A percentile compares a stretch with the other conserved stretches of the same genome.
Conservation (phyloP, 495 filamentous ascomycete genomes). For the Penicillium odoratum region DNA sequence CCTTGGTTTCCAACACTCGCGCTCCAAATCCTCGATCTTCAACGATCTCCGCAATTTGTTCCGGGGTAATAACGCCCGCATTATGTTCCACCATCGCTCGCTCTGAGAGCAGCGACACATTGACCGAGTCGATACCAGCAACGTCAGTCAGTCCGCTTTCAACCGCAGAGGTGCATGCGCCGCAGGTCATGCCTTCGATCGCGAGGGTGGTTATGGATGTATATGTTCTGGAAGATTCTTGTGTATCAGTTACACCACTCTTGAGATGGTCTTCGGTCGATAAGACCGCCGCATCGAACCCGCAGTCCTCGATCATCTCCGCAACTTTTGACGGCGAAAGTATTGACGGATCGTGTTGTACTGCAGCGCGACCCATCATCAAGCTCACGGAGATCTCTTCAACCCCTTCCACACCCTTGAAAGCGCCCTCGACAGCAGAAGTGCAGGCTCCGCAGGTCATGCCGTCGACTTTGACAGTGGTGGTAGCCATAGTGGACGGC, state of each 20-base stretch:
- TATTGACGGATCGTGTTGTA: constrained; percentile 79
- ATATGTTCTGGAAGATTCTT: constrained; percentile 25
- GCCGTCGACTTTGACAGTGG: constrained; percentile 81
- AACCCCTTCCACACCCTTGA: constrained; percentile 76
- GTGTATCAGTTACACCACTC: constrained; percentile 15
- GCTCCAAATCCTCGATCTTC: constrained; percentile 93
- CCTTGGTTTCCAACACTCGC: constrained; percentile 60
- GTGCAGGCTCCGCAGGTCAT: constrained; percentile 97
- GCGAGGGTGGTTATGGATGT: constrained; percentile 76
- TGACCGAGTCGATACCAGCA: constrained; percentile 76
- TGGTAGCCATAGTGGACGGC: constrained; percentile 70
- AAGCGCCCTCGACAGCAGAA: constrained; percentile 79
- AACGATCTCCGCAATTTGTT: constrained; percentile 81
- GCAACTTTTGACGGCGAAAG: constrained; percentile 71
- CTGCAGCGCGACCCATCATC: constrained; percentile 87
- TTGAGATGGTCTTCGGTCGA: constrained; percentile 63
- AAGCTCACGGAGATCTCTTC: constrained; percentile 85
- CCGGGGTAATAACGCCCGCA: constrained; percentile 57
- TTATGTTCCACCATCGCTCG: constrained; percentile 78
- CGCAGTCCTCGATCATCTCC: constrained; percentile 88
- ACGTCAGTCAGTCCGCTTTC: constrained; percentile 76
- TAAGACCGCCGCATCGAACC: constrained; percentile 92
- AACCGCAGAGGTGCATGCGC: constrained; percentile 88
- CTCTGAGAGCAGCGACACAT: constrained; percentile 76
- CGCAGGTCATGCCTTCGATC: constrained; percentile 97